These are phyloP conservation scores for Colletotrichum tamarilloi DNA, from an alignment of 2,329 filamentous ascomycete species.

Conservation along the genomic window DNA sequence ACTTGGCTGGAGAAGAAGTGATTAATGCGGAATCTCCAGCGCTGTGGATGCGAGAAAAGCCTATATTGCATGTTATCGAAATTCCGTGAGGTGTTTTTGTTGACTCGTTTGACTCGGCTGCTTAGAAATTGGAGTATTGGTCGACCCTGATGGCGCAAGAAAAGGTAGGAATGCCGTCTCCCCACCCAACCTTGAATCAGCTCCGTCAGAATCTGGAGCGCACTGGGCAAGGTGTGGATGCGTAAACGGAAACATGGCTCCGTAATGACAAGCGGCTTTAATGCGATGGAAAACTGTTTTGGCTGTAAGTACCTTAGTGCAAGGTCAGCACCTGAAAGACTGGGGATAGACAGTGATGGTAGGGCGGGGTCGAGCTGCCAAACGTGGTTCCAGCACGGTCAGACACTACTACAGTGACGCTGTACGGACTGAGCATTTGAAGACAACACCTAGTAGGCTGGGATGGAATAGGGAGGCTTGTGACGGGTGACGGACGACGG, in stretches of 20 bases:
- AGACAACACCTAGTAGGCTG: background rate
- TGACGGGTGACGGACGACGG: background rate
- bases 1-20: conserved; percentile 3
- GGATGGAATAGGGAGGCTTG: background rate
- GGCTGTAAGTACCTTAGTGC: background rate
- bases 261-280: conserved; percentile 18
- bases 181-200: conserved; percentile 12
- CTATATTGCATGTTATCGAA: background rate
- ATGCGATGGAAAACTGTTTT: background rate
- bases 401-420: conserved; percentile 4
- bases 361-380: conserved; percentile 15
- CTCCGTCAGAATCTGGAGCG: conserved; percentile 13
- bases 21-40: background rate
- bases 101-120: background rate
- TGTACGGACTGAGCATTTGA: background rate
- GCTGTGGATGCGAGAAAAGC: background rate
- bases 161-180: conserved; percentile 7
- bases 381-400: conserved; percentile 13
- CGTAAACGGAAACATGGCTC: conserved; percentile 19
- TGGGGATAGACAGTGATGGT: background rate
- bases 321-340: background rate
- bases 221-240: conserved; percentile 4
- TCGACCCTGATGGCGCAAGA: conserved; percentile 25
- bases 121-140: conserved; percentile 17
- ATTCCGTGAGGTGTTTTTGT: background rate